Conservation (phyloP, 352 stramenopile species). For the Pythium rhizo-oryzae region DNA sequence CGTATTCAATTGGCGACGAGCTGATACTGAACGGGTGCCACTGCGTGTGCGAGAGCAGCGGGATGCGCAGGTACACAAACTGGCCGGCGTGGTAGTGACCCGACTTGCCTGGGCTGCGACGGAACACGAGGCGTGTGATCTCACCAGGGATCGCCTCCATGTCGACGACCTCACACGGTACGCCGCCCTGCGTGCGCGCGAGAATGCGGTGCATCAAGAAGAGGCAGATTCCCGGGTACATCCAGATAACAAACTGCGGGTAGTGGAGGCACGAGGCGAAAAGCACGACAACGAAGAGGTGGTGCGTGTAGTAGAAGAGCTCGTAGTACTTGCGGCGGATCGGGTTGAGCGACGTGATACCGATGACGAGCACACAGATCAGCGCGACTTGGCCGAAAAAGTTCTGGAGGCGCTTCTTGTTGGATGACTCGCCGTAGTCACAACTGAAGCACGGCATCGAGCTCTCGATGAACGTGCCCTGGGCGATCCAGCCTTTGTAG, state of each 20-base stretch:
- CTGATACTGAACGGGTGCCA: conserved; percentile 90
- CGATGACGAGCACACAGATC: conserved; percentile 74
- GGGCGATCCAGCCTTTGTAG: conserved; percentile 69
- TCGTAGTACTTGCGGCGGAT: conserved; percentile 84
- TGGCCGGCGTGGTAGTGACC: conserved; percentile 84
- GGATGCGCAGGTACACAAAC: conserved; percentile 80
- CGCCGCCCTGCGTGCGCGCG: conserved; percentile 62
- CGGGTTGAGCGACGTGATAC: conserved; percentile 66
- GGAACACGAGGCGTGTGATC: conserved; percentile 83
- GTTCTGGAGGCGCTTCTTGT: conserved; percentile 71
- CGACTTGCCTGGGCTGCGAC: conserved; percentile 67
- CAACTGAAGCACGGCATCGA: conserved; percentile 71
- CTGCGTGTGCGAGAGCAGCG: conserved; percentile 69
- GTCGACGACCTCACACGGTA: conserved; percentile 78
- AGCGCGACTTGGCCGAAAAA: conserved; percentile 75
- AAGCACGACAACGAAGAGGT: conserved; percentile 86
- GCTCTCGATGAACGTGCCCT: conserved; percentile 55
- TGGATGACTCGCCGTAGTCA: conserved; percentile 57
- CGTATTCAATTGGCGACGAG: conserved; percentile 82
- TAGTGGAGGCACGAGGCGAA: conserved; percentile 73
- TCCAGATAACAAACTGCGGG: conserved; percentile 82
- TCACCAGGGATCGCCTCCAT: conserved; percentile 82
- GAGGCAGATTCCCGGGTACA: conserved; percentile 79
- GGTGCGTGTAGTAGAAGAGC: conserved; percentile 89
- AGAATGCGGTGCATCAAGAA: conserved; percentile 86